phyloP scores from a whole-genome alignment of 2,329 filamentous ascomycete species.

The Colletotrichum tropicicola region DNA sequence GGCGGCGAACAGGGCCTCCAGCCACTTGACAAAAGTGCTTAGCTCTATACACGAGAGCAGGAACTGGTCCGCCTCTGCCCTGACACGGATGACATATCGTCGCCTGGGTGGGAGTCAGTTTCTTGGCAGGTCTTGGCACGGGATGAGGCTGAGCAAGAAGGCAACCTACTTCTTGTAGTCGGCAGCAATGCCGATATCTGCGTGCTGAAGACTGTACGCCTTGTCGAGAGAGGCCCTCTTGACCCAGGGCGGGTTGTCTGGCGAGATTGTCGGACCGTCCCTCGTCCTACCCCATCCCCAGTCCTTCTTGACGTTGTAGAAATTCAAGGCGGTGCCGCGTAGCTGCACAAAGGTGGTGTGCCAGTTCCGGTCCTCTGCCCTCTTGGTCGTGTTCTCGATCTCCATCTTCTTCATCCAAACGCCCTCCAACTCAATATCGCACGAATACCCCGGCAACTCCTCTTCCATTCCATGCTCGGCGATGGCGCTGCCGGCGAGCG shows the following conservation, averaged over 20 bases:
- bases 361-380: constrained; percentile 72
- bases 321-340: constrained; percentile 72
- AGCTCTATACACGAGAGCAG: constrained; percentile 73
- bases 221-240: constrained; percentile 66
- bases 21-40: constrained; percentile 73
- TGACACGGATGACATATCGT: constrained; percentile 74
- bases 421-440: constrained; percentile 62
- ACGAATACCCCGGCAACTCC: constrained; percentile 64
- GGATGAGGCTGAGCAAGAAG: constrained; percentile 16
- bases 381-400: constrained; percentile 70
- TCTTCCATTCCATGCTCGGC: constrained; percentile 40
- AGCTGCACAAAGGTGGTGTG: constrained; percentile 69
- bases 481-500: constrained; percentile 26
- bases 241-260: constrained; percentile 60
- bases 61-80: constrained; percentile 79
- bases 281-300: constrained; percentile 58
- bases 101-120: constrained; percentile 47
- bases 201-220: constrained; percentile 78
- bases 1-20: constrained; percentile 75
- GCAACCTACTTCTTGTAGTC: constrained; percentile 73
- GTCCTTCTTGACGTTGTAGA: constrained; percentile 71
- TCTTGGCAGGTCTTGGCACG: constrained; percentile 28
- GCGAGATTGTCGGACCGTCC: constrained; percentile 56
- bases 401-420: constrained; percentile 73
- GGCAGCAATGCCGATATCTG: constrained; percentile 77